phyloP scores from a whole-genome alignment of 2,329 filamentous ascomycete species.

The Neopestalotiopsis rosae region DNA sequence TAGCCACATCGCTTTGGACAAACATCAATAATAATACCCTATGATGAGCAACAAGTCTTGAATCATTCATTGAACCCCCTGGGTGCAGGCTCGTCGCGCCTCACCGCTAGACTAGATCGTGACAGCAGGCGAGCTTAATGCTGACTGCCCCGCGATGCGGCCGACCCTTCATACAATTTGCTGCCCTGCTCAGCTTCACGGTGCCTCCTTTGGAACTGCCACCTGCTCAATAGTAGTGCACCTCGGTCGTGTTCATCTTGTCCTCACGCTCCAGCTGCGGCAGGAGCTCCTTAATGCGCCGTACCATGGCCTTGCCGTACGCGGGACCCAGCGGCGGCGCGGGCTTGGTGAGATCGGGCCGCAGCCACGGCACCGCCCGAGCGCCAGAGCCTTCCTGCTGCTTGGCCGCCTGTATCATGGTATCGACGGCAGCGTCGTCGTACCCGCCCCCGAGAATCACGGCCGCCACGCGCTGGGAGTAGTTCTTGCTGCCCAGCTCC shows the following conservation, averaged over 20 bases:
- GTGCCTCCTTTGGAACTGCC: no score
- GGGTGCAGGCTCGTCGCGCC: no score
- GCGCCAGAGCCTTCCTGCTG: conserved; percentile 19
- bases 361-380: conserved; percentile 29
- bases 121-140: no score
- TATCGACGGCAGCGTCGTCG: conserved; percentile 23
- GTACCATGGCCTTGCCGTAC: conserved; percentile 29
- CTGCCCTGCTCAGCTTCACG: no score
- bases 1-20: no score
- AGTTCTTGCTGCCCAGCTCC: conserved; percentile 27
- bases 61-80: no score
- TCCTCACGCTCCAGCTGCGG: conserved; percentile 20
- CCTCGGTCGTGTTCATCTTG: conserved; percentile 20
- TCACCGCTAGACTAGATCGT: no score
- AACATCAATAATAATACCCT: no score
- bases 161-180: no score
- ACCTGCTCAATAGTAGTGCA: conserved; percentile 19
- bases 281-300: conserved; percentile 25
- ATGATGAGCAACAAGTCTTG: no score
- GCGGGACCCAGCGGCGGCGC: conserved; percentile 28
- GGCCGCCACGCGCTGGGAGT: conserved; percentile 24
- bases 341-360: conserved; percentile 27
- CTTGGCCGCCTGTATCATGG: conserved; percentile 24
- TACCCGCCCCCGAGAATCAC: conserved; percentile 29
- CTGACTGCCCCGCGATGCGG: no score